Conservation (phyloP, 2,329 filamentous ascomycete species). For the Penicillium sclerotigenum region DNA sequence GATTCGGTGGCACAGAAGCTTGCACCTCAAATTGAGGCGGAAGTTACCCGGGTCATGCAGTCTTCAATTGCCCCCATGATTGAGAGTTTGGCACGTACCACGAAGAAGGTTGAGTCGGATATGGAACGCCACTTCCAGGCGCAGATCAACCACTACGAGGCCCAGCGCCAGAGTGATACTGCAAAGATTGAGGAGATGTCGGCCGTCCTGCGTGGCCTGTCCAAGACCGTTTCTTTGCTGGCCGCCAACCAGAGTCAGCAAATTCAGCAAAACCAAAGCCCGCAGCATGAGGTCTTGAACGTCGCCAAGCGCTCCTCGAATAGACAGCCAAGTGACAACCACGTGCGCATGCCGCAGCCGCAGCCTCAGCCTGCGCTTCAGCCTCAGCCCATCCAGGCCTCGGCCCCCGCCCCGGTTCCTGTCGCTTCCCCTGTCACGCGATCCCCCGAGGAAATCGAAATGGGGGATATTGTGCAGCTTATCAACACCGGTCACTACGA, state of each 20-base stretch:
- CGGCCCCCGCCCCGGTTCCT: conserved; percentile 6
- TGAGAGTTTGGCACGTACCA: conserved; percentile 62
- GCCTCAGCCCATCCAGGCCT: not conserved
- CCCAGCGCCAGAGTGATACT: conserved; percentile 52
- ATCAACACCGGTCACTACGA: conserved; percentile 43
- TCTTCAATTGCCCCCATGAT: conserved; percentile 65
- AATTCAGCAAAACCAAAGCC: conserved; percentile 20
- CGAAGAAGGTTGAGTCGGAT: conserved; percentile 65
- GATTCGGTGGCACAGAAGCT: conserved; percentile 69
- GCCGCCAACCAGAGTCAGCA: conserved; percentile 44
- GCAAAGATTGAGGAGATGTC: conserved; percentile 62
- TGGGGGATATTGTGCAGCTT: conserved; percentile 41
- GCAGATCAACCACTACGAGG: conserved; percentile 52
- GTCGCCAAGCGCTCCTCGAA: conserved; percentile 27
- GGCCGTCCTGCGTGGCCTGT: conserved; percentile 51
- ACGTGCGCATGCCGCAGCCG: conserved; percentile 19
- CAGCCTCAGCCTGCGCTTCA: not conserved
- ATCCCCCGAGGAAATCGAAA: conserved; percentile 40
- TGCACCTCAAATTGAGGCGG: conserved; percentile 64
- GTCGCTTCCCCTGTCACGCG: conserved; percentile 13
- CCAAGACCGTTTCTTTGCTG: conserved; percentile 51
- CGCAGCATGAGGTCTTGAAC: not conserved
- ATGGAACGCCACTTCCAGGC: conserved; percentile 60
- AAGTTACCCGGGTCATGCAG: conserved; percentile 61
- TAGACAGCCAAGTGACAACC: conserved; percentile 23